Percentiles rank a stretch among this genome's conserved stretches.
These are phyloP conservation scores for Coemansia reversa DNA, from an alignment of 192 early-diverging fungal species.

Conservation along the genomic window DNA sequence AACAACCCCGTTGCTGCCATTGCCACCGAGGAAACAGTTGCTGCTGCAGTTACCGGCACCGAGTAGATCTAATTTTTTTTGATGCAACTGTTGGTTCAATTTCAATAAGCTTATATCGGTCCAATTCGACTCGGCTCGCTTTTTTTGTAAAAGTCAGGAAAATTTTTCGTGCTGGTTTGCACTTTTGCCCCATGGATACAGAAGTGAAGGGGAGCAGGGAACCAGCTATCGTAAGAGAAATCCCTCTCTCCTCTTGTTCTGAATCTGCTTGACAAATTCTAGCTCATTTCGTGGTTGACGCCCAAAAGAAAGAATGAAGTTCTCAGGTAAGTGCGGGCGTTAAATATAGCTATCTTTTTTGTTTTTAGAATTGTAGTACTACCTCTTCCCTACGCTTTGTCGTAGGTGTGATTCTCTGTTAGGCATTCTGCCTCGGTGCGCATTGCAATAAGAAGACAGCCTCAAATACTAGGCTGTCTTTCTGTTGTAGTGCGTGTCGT, in stretches of 20 bases:
- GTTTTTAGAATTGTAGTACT: neutral
- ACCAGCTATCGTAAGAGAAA: conserved; percentile 3
- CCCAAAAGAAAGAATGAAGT: conserved; percentile 47
- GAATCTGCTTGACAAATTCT: conserved; percentile 24
- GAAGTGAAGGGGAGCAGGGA: neutral
- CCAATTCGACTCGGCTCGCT: neutral
- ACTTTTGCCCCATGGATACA: neutral
- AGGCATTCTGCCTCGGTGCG: conserved; percentile 23
- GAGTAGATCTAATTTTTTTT: neutral
- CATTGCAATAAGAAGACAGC: neutral
- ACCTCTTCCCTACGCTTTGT: conserved; percentile 17
- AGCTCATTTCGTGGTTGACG: conserved; percentile 15
- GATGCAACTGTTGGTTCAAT: neutral
- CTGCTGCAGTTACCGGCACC: neutral
- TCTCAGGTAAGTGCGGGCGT: conserved; percentile 40
- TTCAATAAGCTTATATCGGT: conserved; percentile 6
- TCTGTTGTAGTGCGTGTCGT: conserved; percentile 36
- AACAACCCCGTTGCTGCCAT: conserved; percentile 4
- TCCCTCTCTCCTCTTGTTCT: conserved; percentile 33
- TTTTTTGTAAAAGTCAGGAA: neutral
- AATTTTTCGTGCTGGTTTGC: neutral
- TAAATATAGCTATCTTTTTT: neutral
- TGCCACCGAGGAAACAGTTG: neutral
- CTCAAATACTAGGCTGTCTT: neutral
- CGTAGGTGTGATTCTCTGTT: conserved; percentile 15